Evolutionary conservation across 352 stramenopile genomes (phyloP).

Genomic region (Blastocystis sp.): DNA sequence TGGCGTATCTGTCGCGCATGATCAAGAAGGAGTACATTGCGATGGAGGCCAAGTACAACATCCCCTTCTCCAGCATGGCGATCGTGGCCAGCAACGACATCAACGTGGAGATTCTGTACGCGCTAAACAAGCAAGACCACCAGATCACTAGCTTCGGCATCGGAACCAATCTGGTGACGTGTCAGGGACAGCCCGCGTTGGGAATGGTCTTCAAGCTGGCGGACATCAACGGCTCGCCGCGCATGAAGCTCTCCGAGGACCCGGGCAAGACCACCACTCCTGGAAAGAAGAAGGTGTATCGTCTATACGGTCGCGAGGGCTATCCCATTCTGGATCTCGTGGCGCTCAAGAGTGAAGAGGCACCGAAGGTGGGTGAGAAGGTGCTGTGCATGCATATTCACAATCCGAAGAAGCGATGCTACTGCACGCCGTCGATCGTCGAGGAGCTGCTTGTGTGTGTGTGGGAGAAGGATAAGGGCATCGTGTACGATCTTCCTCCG

Average conservation of each 20-base stretch:
- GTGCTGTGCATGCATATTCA: conserved; percentile 87
- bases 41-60: conserved; percentile 48
- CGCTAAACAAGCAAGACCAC: conserved; percentile 84
- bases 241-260: conserved; percentile 95
- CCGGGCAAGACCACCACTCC: conserved; percentile 81
- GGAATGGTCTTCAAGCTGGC: conserved; percentile 98
- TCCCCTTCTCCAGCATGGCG: conserved; percentile 68
- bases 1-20: conserved; percentile 79
- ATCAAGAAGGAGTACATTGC: conserved; percentile 59
- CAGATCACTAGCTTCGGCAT: conserved; percentile 88
- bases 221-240: conserved; percentile 81
- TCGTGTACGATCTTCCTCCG: conserved; percentile 63
- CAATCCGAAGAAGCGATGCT: conserved; percentile 80
- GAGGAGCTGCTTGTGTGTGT: conserved; percentile 76
- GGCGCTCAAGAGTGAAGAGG: conserved; percentile 71
- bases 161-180: conserved; percentile 87
- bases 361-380: conserved; percentile 71
- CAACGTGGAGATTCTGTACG: conserved; percentile 87
- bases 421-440: conserved; percentile 78
- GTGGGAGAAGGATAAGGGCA: conserved; percentile 75
- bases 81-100: conserved; percentile 98
- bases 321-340: conserved; percentile 78
- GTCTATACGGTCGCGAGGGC: conserved; percentile 75
- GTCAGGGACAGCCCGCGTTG: conserved; percentile 89
- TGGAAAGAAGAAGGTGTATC: conserved; percentile 70